Conservation (phyloP, 2,329 filamentous ascomycete species). For the Exserohilum rostratum region DNA sequence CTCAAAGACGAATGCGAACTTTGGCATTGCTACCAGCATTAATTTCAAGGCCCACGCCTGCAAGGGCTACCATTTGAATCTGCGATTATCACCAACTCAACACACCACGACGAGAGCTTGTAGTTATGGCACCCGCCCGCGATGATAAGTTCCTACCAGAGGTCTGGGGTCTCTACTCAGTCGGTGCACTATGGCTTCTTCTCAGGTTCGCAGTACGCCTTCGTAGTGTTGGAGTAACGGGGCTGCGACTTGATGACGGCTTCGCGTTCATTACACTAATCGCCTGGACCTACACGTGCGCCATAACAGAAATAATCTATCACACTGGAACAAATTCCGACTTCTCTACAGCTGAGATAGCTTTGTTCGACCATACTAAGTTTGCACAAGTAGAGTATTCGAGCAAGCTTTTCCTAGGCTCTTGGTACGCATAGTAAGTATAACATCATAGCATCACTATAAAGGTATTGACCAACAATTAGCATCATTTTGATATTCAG, state of each 20-base stretch:
- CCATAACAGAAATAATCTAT: background rate
- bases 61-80: background rate
- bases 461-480: background rate
- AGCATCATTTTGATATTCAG: background rate
- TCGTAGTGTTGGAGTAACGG: background rate
- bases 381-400: background rate
- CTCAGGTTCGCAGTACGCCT: background rate
- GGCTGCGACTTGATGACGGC: background rate
- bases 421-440: background rate
- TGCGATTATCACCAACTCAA: background rate
- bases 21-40: background rate
- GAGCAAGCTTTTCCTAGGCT: background rate
- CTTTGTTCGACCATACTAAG: background rate
- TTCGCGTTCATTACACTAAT: background rate
- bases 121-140: background rate
- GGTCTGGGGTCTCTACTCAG: background rate
- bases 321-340: background rate
- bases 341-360: background rate
- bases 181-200: background rate
- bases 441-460: background rate
- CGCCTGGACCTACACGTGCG: background rate
- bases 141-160: background rate
- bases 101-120: background rate
- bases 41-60: background rate
- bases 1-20: background rate